Evolutionary conservation across 768 basidiomycete genomes (phyloP).

Genomic region (Pleurotus salmoneostramineus): DNA sequence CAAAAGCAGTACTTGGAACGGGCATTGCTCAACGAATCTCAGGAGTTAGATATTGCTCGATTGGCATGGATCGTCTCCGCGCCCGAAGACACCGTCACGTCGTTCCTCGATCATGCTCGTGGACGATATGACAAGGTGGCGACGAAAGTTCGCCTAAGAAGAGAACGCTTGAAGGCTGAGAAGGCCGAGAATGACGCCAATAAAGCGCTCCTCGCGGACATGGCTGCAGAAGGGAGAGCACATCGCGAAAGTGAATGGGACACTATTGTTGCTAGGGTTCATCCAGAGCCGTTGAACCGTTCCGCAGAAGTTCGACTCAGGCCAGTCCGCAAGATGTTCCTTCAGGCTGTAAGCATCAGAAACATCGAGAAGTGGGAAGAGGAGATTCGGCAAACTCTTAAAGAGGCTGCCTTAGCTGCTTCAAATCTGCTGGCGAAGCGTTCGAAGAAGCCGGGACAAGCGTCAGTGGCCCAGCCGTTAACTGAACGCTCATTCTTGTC

Average conservation of each 20-base stretch:
- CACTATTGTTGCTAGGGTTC: constrained; percentile 45
- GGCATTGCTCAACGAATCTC: constrained; percentile 23
- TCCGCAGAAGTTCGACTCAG: constrained; percentile 48
- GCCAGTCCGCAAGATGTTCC: constrained; percentile 50
- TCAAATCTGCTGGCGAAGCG: constrained; percentile 33
- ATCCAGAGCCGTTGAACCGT: constrained; percentile 48
- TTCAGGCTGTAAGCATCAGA: constrained; percentile 51
- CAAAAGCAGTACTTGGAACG: constrained; percentile 59
- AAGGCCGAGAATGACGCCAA: constrained; percentile 35
- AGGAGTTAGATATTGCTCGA: constrained; percentile 37
- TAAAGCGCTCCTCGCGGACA: constrained; percentile 53
- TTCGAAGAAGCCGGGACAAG: constrained; percentile 14
- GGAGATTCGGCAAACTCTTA: constrained; percentile 52
- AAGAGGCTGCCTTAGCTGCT: constrained; percentile 48
- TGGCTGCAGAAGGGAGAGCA: constrained; percentile 56
- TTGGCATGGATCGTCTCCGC: constrained; percentile 55
- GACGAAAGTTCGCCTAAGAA: constrained; percentile 35
- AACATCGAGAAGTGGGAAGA: constrained; percentile 58
- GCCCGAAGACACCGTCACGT: constrained; percentile 42
- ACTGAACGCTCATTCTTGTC: constrained; percentile 22
- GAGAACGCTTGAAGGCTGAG: constrained; percentile 27
- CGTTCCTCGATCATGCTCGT: constrained; percentile 38
- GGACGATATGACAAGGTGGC: constrained; percentile 36
- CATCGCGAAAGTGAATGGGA: constrained; percentile 69
- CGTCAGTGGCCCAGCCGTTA: constrained; percentile 7